Percentiles rank a stretch among this genome's conserved stretches.
Evolutionary conservation across 805 yeast species (phyloP).

Genomic region (Kluyveromyces siamensis): DNA sequence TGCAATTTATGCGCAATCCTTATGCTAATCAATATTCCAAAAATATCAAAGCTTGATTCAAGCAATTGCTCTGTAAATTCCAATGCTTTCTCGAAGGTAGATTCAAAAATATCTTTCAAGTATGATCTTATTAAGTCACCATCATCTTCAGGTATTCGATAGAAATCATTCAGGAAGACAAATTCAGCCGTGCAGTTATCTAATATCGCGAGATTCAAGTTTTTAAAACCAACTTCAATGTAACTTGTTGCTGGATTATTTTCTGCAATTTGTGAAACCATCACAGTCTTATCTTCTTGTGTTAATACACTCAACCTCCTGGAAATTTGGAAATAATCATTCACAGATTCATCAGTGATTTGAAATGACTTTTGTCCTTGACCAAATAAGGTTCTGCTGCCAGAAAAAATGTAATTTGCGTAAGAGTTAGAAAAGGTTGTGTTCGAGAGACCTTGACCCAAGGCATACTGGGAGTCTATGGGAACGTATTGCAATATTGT

Average conservation of each 20-base stretch:
- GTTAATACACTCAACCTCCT: slow-evolving; percentile 52
- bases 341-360: slow-evolving; percentile 24
- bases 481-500: slow-evolving; percentile 49
- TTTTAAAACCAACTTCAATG: slow-evolving; percentile 66
- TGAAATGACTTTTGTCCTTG: slow-evolving; percentile 4
- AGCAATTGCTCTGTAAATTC: slow-evolving; percentile 37
- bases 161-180: slow-evolving; percentile 63
- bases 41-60: slow-evolving; percentile 50
- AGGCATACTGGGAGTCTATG: slow-evolving; percentile 47
- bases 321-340: slow-evolving; percentile 51
- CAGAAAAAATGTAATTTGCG: slow-evolving; percentile 18
- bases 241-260: slow-evolving; percentile 54
- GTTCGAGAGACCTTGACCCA: slow-evolving; percentile 37
- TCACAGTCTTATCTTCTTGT: slow-evolving; percentile 50
- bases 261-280: slow-evolving; percentile 82
- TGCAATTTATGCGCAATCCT: slow-evolving; percentile 59
- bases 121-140: slow-evolving; percentile 35
- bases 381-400: slow-evolving; percentile 9
- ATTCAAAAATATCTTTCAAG: slow-evolving; percentile 43
- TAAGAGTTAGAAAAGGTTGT: slow-evolving; percentile 20
- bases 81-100: slow-evolving; percentile 42
- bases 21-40: slow-evolving; percentile 69
- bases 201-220: slow-evolving; percentile 60
- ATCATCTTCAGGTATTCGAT: slow-evolving; percentile 31
- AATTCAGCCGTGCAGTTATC: slow-evolving; percentile 77